Evolutionary conservation across 495 filamentous ascomycete genomes (phyloP).

Genomic region (Pseudomonodictys pantanalensis): DNA sequence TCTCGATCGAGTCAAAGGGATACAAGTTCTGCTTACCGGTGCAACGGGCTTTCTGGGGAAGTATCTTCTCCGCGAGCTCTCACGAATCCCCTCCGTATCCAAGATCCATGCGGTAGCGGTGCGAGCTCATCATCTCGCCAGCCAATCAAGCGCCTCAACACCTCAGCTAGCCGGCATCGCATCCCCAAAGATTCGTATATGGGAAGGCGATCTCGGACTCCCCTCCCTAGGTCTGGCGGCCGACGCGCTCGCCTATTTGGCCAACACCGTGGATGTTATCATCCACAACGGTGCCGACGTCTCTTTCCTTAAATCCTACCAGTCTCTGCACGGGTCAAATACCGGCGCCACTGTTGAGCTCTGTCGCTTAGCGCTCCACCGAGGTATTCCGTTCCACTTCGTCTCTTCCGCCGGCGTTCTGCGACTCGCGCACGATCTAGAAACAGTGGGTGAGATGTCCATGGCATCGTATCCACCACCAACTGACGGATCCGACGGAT

Average conservation of each 20-base stretch:
- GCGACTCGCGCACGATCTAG: background rate
- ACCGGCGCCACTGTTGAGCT: background rate
- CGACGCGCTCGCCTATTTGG: background rate
- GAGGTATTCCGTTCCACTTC: constrained; percentile 6
- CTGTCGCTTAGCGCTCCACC: background rate
- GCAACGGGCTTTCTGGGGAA: background rate
- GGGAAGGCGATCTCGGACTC: background rate
- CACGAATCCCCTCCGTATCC: background rate
- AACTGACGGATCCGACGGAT: background rate
- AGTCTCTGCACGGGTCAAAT: background rate
- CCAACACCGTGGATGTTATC: background rate
- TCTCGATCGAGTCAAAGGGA: background rate
- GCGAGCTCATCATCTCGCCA: background rate
- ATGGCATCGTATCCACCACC: background rate
- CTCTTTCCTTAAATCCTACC: background rate
- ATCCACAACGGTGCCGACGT: constrained; percentile 16
- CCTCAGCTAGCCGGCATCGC: background rate
- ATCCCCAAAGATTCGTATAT: background rate
- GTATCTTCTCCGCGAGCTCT: background rate
- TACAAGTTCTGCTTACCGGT: background rate
- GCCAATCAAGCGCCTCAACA: background rate
- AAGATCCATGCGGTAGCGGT: background rate
- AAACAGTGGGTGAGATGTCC: background rate
- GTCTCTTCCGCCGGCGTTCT: background rate
- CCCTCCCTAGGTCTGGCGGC: background rate